Evolutionary conservation across 2,329 filamentous ascomycete genomes (phyloP), one percentile per base, ranked within the genome.

Genomic region (Colletotrichum viniferum): DNA sequence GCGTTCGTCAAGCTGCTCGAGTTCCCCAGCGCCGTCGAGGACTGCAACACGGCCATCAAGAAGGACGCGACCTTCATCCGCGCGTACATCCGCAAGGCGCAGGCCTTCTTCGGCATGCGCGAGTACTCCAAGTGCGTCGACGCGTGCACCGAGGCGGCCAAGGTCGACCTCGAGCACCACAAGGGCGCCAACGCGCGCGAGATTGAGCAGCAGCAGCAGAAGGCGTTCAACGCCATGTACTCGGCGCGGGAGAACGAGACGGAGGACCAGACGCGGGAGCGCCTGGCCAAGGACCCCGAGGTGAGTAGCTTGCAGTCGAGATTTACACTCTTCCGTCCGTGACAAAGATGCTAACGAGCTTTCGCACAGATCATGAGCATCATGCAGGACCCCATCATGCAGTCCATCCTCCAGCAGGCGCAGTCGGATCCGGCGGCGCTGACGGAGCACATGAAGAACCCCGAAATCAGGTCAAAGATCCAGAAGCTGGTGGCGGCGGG

Each of bases 381-480:
- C 82, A 94, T 98, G 86, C 93, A 96, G 85, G 97, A 99, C 82
- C 97, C 97, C 18, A 93, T 99, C 82, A 98, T 99, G 96, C 96
- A 99, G 87, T 94, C 94, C 79, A 98, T 98, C 79, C 91, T 98
- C 72, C 96, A 98, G 85, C 97, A 99, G 87, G 97, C 97, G 61
- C 98, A 98, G 89, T 92, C 92, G 71, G 95, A 99, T 81, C 97
- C 97, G 21, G 94, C 94, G 64, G 97, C 97, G 61, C 91, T 99
- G 77, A 94, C 97, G 83, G 96, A 99, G 85, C 97, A 99, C 86
- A 98, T 99, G 95, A 95, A 93, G 88, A 99, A 98, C 88, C 91
- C 95, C 1, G 90, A 89, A 74, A 94, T 99, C 79, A 90, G 93
- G 76, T 91, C 91, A 80, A 98, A 98, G 91, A 94, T 99, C 78